Base-by-base conservation (phyloP, 345 rosid species). In the Moricandia moricandioides region DNA sequence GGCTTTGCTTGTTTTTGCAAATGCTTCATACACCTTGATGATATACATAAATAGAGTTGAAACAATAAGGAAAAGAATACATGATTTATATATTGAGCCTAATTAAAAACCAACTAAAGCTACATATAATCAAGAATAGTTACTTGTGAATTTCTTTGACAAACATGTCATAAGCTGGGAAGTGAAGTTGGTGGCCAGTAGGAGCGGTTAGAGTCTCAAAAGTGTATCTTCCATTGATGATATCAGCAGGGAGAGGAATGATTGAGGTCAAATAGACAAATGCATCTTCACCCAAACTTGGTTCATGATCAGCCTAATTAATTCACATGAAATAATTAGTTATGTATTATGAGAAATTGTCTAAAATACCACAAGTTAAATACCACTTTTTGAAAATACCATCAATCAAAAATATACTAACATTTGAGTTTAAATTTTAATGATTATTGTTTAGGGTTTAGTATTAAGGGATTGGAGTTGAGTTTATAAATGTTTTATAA, bases 151-250 rank as follows among this genome's bases (percentile, higher is more conserved):
- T 86, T 81, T 91, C 93, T 75, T 83, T 86, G 56, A 95, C 79
- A 76, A 84, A 92, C 76, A 74, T 84, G 70, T 92, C 93, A 21
- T 90, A 86, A 65, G 90, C 97, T 5, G 99, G 99, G 71, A 76
- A 92, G 81, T 88, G 85, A 51, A 95, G 92, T 58, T 77, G 79
- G 81, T 83, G 57, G 33, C 85, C 89, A 0, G 93, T 89, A n/a
- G 97, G 67, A 10, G 91, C 92, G 1, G 93, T 95, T 0, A 92
- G 84, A 65, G 96, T 85, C 85, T 95, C 99, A 64, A 88, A 92
- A 6, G 90, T 86, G 82, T 85, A 95, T 85, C 90, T 86, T 55
- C 86, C 93, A 30, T 89, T 95, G 30, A 77, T 81, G 59, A 83
- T 75, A 83, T 92, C 97, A 2, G 82, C 91, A 55, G 71, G 84